These are phyloP conservation scores for Rutstroemia sp. DNA, from an alignment of 2,329 filamentous ascomycete genomes.

Conservation along the genomic window DNA sequence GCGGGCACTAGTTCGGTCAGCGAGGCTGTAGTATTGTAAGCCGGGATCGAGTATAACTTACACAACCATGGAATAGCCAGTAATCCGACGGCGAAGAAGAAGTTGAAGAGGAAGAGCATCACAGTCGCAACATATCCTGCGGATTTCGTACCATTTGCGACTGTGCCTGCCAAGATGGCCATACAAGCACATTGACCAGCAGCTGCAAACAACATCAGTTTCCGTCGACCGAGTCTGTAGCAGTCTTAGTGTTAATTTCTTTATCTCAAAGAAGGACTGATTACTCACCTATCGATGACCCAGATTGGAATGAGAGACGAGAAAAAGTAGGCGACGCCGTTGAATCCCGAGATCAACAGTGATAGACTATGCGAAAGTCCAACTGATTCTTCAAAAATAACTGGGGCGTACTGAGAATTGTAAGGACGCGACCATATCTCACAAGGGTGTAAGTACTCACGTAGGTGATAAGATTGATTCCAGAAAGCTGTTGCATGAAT, in stretches of 20 bases:
- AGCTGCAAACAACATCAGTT: constrained; percentile 66
- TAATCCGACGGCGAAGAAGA: constrained; percentile 33
- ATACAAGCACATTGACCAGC: constrained; percentile 56
- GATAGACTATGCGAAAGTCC: constrained; percentile 39
- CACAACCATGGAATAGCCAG: constrained; percentile 42
- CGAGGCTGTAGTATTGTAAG: constrained; percentile 37
- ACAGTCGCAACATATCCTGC: constrained; percentile 35
- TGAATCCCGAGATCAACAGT: constrained; percentile 46
- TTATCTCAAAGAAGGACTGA: too few species aligned
- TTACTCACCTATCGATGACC: neutral
- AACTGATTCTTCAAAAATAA: constrained; percentile 43
- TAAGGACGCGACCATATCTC: neutral
- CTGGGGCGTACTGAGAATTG: constrained; percentile 33
- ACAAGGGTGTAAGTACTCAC: neutral
- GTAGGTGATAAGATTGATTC: constrained; percentile 37
- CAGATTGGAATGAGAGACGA: neutral
- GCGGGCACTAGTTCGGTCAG: constrained; percentile 43
- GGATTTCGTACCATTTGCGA: constrained; percentile 15
- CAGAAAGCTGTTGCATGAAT: constrained; percentile 43
- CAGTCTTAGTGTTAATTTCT: neutral
- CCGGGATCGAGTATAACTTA: constrained; percentile 34
- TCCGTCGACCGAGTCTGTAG: constrained; percentile 52
- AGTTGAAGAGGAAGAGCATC: constrained; percentile 22
- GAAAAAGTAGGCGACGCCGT: constrained; percentile 17
- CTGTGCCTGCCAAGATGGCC: constrained; percentile 43